Evolutionary conservation across 2,329 filamentous ascomycete species (phyloP), one percentile per base, ranked within the genome.

Genomic region (Xylaria sp.): DNA sequence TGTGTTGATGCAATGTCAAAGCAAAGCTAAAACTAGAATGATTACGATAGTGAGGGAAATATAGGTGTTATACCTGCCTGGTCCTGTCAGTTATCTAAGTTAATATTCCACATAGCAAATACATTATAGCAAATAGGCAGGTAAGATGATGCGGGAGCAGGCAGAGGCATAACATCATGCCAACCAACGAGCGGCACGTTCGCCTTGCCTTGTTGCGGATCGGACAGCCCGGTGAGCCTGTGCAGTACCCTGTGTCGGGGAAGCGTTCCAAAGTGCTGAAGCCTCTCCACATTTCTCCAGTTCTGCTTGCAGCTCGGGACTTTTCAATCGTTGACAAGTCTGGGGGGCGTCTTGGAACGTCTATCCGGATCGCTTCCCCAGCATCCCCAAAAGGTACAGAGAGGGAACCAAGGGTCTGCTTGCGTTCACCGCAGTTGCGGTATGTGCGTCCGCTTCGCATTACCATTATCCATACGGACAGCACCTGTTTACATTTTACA

Each of bases 201-300:
- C n/a, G 54, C 52, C 41, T 59, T 43, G 33, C 33, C 33, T 10
- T 10, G 33, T 36, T 51, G 62, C 63, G 57, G 57, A 55, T 59
- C 55, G 68, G 56, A 28, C 62, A 61, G 36, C 52, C 68, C 61
- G 68, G 61, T 49, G 41, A 58, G 61, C 61, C 60, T 63, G 39
- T 41, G 39, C 39, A 41, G 10, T 41, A 13, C 10, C 39, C 15
- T 46, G 56, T 57, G 61, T 57, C 62, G 39, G 61, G 68, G 64
- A 68, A 65, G 65, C 46, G 52, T 59, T 62, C 52, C 62, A 61
- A 48, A 46, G 68, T 56, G 62, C 56, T 61, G 61, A 66, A 52
- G 48, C 13, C 52, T 66, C 60, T 36, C 65, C 65, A 64, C 68
- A 66, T 36, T 64, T 70, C 56, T 58, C 64, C 61, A 59, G 56